Base-by-base conservation (phyloP, 108 stramenopile species). In the Craspedostauros australis region DNA sequence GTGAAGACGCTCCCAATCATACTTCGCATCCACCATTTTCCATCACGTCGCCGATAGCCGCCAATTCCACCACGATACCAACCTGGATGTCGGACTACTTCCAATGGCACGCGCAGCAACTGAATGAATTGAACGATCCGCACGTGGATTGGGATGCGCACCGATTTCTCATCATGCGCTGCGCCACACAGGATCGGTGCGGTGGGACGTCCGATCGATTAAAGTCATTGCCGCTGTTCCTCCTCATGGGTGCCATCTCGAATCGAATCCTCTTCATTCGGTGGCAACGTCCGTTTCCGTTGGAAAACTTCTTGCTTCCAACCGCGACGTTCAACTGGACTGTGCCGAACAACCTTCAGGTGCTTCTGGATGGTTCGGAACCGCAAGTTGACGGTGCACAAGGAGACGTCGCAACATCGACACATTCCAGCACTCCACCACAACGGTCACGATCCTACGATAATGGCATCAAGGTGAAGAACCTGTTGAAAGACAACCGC, bases 141-240 rank as follows among this genome's bases (percentile, higher is more conserved):
- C 12, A 15, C 1, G 1, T 54, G 1, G 54, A 68, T 14, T 72
- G 70, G 76, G 23, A n/a, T 29, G 18, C 44, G 5, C 54, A 51
- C 9, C 36, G 38, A 23, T 62, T 54, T 42, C 24, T 72, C 9
- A 15, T 77, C n/a, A 65, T 77, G 62, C 47, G 30, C 16, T 77
- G 76, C 45, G n/a, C 70, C 0, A 33, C 43, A 7, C 41, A 23
- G 9, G 62, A 58, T 39, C 41, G 57, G 22, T 76, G 75, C 18
- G 75, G 75, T n/a, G 75, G 75, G 6, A 63, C 65, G 3, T 45
- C 75, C 6, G 76, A 77, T 52, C 76, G 76, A 5, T 52, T 77
- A 22, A 72, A 63, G 31, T 16, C 66, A 4, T 21, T 77, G 31
- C 72, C 76, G 29, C 43, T 72, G 6, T 68, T 60, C 39, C 30